Evolutionary conservation across 2,329 filamentous ascomycete genomes (phyloP), one percentile per base, ranked within the genome.

Genomic region (Paraphoma sp.): DNA sequence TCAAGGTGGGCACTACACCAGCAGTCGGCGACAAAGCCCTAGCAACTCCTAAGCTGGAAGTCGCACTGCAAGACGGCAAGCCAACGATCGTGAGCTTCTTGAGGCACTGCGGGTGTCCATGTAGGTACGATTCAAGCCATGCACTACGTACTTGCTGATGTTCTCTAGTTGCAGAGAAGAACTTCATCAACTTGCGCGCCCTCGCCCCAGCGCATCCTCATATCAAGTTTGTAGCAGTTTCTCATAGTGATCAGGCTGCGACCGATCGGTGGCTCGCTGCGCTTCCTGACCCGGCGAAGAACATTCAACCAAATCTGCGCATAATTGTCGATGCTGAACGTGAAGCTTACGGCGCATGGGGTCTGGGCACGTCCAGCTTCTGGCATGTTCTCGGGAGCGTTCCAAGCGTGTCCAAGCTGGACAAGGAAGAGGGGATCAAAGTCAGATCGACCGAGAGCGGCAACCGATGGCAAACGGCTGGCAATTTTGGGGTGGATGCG

Each of bases 81-180:
- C 86, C 86, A 0, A 85, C 83, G 0, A 71, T 92, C 1, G 76
- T 92, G 17, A 82, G 86, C 14, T 92, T 92, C 67, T 80, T 92
- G 6, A 82, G 89, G 33, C 89, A 92, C 72, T 92, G 89, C 71
- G 89, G 89, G 33, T 91, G 89, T 77, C 89, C 89, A 10, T 91
- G 89, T 89, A 82, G 83, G 75, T 11, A 2, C 14, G 38, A 23
- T 0, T 8, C 8, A 0, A 23, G 23, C 5, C 23, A 23, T 23
- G 2, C 23, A 23, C 23, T 5, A 23, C 5, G 23, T 23, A 3
- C 23, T 23, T 23, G 23, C 23, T 23, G 5, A 23, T 23, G 23
- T 23, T 23, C 23, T 23, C 23, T 54, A 90, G 88, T 90, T 72
- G 87, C 88, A 12, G 88, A 90, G 70, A 89, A 90, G 72, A 84